Conservation (phyloP, 305 asterid species). For the Fraxinus greggii region DNA sequence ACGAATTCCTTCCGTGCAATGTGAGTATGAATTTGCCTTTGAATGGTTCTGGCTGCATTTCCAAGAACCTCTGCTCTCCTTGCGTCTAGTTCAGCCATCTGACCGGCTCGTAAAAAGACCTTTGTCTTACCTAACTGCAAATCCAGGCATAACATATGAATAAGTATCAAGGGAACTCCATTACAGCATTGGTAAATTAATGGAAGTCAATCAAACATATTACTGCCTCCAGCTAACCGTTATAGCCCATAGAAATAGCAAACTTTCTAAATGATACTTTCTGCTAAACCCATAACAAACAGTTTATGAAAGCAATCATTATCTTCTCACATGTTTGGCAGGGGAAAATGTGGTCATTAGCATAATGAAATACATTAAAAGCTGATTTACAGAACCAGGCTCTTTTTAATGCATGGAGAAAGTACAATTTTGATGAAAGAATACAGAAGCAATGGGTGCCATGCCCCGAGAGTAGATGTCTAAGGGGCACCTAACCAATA, state of each 20-base stretch:
- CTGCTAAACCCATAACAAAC: background rate
- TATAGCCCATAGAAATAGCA: background rate
- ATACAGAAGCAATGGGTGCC: background rate
- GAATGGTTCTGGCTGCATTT: conserved; percentile 93
- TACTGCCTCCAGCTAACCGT: background rate
- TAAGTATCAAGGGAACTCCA: conserved; percentile 7
- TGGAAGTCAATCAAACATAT: background rate
- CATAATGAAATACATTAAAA: background rate
- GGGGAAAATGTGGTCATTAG: background rate
- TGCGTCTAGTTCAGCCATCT: conserved; percentile 99
- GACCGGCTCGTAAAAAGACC: conserved; percentile 99
- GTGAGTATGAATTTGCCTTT: conserved; percentile 93
- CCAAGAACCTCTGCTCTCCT: conserved; percentile 97
- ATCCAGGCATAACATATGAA: conserved; percentile 21
- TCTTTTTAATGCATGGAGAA: background rate
- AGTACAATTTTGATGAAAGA: background rate
- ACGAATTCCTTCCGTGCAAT: conserved; percentile 86
- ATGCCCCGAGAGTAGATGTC: conserved; percentile 6
- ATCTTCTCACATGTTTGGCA: conserved; percentile 4
- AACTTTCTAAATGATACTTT: background rate
- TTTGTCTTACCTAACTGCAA: conserved; percentile 95
- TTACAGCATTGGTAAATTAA: background rate
- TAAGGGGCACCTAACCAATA: conserved; percentile 13
- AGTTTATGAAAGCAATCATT: background rate
- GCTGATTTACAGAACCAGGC: background rate